Evolutionary conservation across 2,329 filamentous ascomycete species (phyloP).

Genomic region (Stagonosporopsis vannaccii): DNA sequence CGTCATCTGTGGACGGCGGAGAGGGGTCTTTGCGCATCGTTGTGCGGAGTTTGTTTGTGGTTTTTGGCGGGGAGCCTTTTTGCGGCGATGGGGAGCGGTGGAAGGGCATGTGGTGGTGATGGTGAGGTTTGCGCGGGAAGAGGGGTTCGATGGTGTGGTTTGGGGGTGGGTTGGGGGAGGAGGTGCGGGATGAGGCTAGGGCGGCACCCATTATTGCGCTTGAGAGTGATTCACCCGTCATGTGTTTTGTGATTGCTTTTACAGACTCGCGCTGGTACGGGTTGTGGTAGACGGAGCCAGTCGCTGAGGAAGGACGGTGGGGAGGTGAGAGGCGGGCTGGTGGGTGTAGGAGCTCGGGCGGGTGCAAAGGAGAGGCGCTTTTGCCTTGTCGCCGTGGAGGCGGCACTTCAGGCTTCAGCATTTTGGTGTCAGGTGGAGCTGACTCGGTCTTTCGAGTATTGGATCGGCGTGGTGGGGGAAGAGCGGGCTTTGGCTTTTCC

Average conservation of each 20-base stretch:
- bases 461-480: slow-evolving; percentile 48
- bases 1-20: slow-evolving; percentile 59
- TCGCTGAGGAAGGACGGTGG: slow-evolving; percentile 33
- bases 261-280: slow-evolving; percentile 49
- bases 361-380: slow-evolving; percentile 28
- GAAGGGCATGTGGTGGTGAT: slow-evolving; percentile 47
- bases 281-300: slow-evolving; percentile 47
- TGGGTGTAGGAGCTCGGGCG: slow-evolving; percentile 20
- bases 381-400: slow-evolving; percentile 15
- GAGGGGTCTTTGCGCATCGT: slow-evolving; percentile 66
- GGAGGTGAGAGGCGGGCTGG: slow-evolving; percentile 30
- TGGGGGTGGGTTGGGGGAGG: slow-evolving; percentile 45
- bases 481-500: slow-evolving; percentile 3
- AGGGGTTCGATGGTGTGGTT: slow-evolving; percentile 43
- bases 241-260: slow-evolving; percentile 53
- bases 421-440: slow-evolving; percentile 9
- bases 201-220: slow-evolving; percentile 79
- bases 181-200: slow-evolving; percentile 66
- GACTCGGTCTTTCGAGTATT: slow-evolving; percentile 23
- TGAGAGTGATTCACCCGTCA: slow-evolving; percentile 71
- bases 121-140: slow-evolving; percentile 47
- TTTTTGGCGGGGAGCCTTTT: slow-evolving; percentile 44
- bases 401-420: slow-evolving; percentile 10
- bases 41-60: slow-evolving; percentile 65
- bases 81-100: slow-evolving; percentile 49